Base-by-base conservation (phyloP, 164 flowering plant species). In the Stephania yunnanensis region DNA sequence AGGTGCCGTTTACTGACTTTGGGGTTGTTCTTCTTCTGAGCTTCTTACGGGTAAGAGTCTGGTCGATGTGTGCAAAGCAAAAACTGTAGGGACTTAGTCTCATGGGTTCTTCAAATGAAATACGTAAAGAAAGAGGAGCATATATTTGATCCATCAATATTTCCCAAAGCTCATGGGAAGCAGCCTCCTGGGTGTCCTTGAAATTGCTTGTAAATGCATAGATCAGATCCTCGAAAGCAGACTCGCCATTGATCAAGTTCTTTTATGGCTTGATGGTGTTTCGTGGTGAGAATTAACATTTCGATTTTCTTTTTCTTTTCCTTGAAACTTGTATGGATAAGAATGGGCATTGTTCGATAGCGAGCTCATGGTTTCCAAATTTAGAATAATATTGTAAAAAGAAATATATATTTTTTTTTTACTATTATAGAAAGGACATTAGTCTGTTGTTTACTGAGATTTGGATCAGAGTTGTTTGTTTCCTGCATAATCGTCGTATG, bases 1-100 rank as follows among this genome's bases (percentile, higher is more conserved):
- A 73, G 97, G 97, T 1, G 97, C 91, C 80, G 93, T 91, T 29
- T 91, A 91, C 75, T 91, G 95, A n/a, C 80, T 92, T 92, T 77
- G 97, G 97, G 4, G 92, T 92, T 30, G 97, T 92, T 69, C 87
- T 92, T 71, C 81, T 92, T n/a, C n/a, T 42, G 95, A 92, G 85
- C 92, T 91, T 77, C 83, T 92, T 58, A 92, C 95, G 2, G 90
- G 92, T 36, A 83, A 85, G 79, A 82, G 97, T 76, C 97, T 92
- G 1, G 89, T 92, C 29, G 93, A 91, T 73, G 88, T 89, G 19
- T 85, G 90, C 86, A 89, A 91, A 75, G 89, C 86, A 9, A 87
- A 87, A 75, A 85, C 42, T 85, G 89, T 79, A 77, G 92, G 73
- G 91, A 92, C 69, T 78, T 92, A 83, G 91, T 92, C 2, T 86